Base-by-base conservation (phyloP, 768 basidiomycete genomes). In the Ramaria sp. region DNA sequence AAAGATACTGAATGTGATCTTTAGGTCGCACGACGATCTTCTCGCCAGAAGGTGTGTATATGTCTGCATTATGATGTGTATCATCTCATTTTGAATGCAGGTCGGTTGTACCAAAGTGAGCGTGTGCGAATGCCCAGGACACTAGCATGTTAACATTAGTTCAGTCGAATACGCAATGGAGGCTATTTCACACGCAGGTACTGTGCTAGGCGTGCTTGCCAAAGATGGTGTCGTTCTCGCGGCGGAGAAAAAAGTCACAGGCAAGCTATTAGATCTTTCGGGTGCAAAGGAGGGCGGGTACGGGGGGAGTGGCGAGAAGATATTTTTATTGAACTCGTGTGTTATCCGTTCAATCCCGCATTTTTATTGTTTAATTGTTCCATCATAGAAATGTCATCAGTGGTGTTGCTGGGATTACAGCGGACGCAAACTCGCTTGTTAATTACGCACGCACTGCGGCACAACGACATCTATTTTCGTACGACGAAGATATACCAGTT, bases 141-240 rank as follows among this genome's bases (percentile, higher is more conserved):
- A 56, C 44, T 50, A 48, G 38, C 52, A 42, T 34, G 52, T 60
- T 42, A 34, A 49, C 60, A 48, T 43, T 38, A 50, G 45, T 52
- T 24, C 62, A 95, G 95, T 98, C 74, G 95, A 99, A 73, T 99
- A 99, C 79, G 95, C 95, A 42, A 96, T 98, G 91, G 96, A 98
- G 67, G 92, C 93, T 56, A 97, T 98, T 75, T 96, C 93, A 27
- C 88, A 93, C 63, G 92, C 91, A 18, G 90, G 90, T 52, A 88
- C 91, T 39, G 92, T 95, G 43, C 79, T 95, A n/a, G 92, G 90
- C 39, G 85, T 94, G 54, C 77, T 94, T 27, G 90, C 92, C 27
- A 86, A 82, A 61, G 88, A 93, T 59, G 93, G 93, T 0, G 87
- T 95, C 16, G 89, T 95, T 8, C 75, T 95, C 2, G 93, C 89